A percentile compares a stretch with the other conserved stretches of the same genome.
Conservation (phyloP, 2,329 filamentous ascomycete species). For the Colletotrichum falcatum region DNA sequence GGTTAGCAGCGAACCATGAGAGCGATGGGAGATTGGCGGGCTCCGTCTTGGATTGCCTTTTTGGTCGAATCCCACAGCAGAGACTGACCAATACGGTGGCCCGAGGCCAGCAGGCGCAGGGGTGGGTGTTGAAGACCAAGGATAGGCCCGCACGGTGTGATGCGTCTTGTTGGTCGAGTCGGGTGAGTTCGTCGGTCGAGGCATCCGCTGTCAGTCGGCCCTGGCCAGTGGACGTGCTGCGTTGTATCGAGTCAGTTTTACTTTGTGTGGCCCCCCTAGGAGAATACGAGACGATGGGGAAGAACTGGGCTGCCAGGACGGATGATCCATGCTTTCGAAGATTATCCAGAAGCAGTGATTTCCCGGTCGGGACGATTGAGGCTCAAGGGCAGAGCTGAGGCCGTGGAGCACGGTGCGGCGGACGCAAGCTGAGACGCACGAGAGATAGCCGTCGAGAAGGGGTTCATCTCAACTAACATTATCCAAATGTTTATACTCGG, state of each 20-base stretch:
- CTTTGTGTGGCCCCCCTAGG: slow-evolving; percentile 20
- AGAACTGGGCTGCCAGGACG: slow-evolving; percentile 33
- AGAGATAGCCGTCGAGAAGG: slow-evolving; percentile 8
- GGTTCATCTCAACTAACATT: slow-evolving; percentile 30
- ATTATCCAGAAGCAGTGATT: slow-evolving; percentile 36
- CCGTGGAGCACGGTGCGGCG: slow-evolving; percentile 17
- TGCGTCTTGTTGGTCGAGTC: slow-evolving; percentile 37
- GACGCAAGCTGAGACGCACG: slow-evolving; percentile 6
- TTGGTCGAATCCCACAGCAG: slow-evolving; percentile 32
- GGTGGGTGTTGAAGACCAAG: slow-evolving; percentile 9
- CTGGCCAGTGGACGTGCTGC: slow-evolving; percentile 31
- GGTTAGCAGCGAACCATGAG: slow-evolving; percentile 38
- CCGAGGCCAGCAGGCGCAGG: slow-evolving; percentile 19
- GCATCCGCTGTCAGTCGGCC: slow-evolving; percentile 38
- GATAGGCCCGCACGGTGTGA: slow-evolving; percentile 27
- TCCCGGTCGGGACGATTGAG: slow-evolving; percentile 31
- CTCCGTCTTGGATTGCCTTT: slow-evolving; percentile 36
- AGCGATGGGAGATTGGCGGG: slow-evolving; percentile 37
- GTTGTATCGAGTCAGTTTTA: slow-evolving; percentile 40
- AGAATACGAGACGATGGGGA: slow-evolving; percentile 39
- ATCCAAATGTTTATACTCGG: slow-evolving; percentile 27
- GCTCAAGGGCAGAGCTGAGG: slow-evolving; percentile 34
- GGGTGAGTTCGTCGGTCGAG: slow-evolving; percentile 38
- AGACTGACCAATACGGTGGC: slow-evolving; percentile 38
- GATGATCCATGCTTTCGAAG: slow-evolving; percentile 33